A percentile compares a stretch with the other conserved stretches of the same genome.
Conservation (phyloP, 176 grass and related monocot genomes). For the Triticum turgidum region DNA sequence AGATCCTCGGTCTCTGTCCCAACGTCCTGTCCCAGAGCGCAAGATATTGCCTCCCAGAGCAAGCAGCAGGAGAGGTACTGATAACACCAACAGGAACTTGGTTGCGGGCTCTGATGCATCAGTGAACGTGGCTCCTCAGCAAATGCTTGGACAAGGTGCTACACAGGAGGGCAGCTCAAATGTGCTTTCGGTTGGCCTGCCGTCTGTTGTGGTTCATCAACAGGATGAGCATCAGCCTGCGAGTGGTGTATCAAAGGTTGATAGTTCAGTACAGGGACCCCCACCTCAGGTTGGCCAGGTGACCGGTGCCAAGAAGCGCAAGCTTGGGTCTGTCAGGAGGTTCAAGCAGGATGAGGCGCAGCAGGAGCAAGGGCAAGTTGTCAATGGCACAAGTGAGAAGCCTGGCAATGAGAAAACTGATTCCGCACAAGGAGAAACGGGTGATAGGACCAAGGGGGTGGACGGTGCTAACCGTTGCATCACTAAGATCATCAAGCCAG, state of each 20-base stretch:
- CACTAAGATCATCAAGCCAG: constrained; percentile 79
- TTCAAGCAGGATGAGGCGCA: constrained; percentile 49
- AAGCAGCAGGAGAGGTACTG: constrained; percentile 44
- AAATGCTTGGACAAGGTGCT: constrained; percentile 1
- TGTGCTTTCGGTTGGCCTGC: constrained; percentile 25
- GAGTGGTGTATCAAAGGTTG: constrained; percentile 46
- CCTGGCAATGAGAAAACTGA: constrained; percentile 41
- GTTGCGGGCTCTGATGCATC: constrained; percentile 9
- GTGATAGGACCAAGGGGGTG: constrained; percentile 49
- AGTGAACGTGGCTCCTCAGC: constrained; percentile 17
- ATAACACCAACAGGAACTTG: constrained; percentile 34
- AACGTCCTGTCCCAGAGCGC: constrained; percentile 14
- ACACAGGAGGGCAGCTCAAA: constrained; percentile 33
- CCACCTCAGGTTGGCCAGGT: constrained; percentile 58
- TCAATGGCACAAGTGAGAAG: constrained; percentile 37
- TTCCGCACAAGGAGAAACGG: constrained; percentile 62
- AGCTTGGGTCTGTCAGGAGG: constrained; percentile 86
- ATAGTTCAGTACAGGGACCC: constrained; percentile 29
- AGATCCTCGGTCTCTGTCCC: constrained; percentile 20
- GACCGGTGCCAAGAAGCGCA: constrained; percentile 96
- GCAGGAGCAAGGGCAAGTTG: constrained; percentile 29
- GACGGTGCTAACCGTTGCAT: constrained; percentile 40
- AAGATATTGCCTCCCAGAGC: constrained; percentile 38
- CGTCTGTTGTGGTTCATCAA: constrained; percentile 43
- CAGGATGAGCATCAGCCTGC: constrained; percentile 40